Conservation (phyloP, 2,329 filamentous ascomycete species). For the Fusarium incarnatum region DNA sequence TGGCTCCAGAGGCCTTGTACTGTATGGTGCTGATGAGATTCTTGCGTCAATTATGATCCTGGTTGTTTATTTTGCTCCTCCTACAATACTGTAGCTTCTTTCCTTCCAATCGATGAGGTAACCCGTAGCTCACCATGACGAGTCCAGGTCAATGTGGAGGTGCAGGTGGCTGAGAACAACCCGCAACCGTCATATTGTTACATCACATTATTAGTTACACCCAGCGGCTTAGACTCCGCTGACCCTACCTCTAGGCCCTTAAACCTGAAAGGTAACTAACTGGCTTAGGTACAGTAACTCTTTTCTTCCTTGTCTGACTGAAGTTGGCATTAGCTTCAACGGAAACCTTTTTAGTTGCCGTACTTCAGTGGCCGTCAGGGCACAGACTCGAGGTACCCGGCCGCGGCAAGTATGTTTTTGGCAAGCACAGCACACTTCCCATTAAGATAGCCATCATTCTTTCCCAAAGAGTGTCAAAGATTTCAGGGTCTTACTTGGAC, state of each 20-base stretch:
- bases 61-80: background rate
- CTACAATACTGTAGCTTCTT: background rate
- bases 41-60: background rate
- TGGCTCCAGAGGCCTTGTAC: background rate
- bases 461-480: slow-evolving; percentile 6
- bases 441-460: slow-evolving; percentile 1
- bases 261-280: background rate
- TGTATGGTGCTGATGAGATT: background rate
- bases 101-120: background rate
- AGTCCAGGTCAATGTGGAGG: background rate
- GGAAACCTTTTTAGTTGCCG: slow-evolving; percentile 17
- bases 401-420: slow-evolving; percentile 41
- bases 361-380: background rate
- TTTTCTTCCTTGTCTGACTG: background rate
- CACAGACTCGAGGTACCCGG: slow-evolving; percentile 24
- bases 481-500: slow-evolving; percentile 17
- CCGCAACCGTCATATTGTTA: background rate
- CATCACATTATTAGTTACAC: background rate
- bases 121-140: background rate
- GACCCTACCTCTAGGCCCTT: background rate
- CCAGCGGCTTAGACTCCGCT: background rate
- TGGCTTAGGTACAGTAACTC: background rate
- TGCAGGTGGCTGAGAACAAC: background rate
- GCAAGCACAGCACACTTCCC: slow-evolving; percentile 23
- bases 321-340: slow-evolving; percentile 18